Evolutionary conservation across 257 asterid genomes (phyloP), one percentile per base, ranked within the genome.

Genomic region (Solanum medicagineum): DNA sequence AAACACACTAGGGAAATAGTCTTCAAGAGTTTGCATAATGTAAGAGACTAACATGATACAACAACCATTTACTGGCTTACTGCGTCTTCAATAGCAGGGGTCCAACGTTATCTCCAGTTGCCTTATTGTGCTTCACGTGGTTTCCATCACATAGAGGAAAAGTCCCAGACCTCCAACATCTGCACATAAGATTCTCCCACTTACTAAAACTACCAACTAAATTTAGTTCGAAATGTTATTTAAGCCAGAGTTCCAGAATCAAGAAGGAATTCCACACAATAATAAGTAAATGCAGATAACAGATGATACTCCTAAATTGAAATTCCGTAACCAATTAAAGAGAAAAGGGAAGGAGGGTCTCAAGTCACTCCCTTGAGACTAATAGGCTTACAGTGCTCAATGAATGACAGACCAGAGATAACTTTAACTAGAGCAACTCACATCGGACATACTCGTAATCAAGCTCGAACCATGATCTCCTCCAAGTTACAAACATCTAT

Each of bases 151-250:
- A 96, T n/a, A 96, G 85, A 7, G 98, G 99, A 83, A 96, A 96
- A 2, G 97, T 93, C 89, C 93, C 95, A 0, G 99, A 96, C 89
- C 98, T 91, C 99, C 99, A 96, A 83, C 99, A 96, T 92, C 98
- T 95, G 91, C 86, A 83, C 88, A 87, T 63, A 68, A 69, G 65
- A 7, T 19, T 29, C 63, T 22, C 68, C 49, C 65, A 63, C 47
- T 63, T 63, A 60, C 29, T 40, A 66, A 63, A 51, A 24, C n/a
- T 16, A 26, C 11, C 53, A 4, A 49, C 44, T 10, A 16, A 10
- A 65, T 54, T 68, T 24, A 66, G 57, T 74, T 45, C 0, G 14
- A 47, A 45, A 12, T 40, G 40, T 47, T 24, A 83, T 17, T 51
- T 42, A 44, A 62, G 10, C 44, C 45, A 71, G 68, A 44, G 15